phyloP scores from a whole-genome alignment of 139 green algal species.

The Volvox africanus region DNA sequence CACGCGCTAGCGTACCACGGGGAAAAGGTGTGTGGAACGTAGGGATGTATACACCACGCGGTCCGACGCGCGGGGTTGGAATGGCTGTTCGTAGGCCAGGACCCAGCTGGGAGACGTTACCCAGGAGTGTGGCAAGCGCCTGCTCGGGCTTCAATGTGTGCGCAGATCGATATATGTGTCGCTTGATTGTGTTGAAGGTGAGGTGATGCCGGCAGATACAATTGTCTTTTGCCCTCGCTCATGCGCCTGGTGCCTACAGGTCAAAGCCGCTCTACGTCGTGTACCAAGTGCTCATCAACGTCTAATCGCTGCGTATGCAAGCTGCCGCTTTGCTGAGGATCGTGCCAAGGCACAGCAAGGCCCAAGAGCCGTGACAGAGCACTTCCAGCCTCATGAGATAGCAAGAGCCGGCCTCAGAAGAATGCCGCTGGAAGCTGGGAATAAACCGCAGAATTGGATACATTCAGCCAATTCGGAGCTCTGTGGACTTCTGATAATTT shows the following conservation, averaged over 20 bases:
- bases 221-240: neutral
- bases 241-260: neutral
- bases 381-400: neutral
- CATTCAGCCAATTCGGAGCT: neutral
- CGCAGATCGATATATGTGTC: too few species aligned
- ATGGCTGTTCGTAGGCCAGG: neutral
- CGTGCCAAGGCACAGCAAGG: neutral
- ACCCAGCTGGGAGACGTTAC: too few species aligned
- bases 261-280: constrained; percentile 51
- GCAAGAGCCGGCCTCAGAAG: neutral
- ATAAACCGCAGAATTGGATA: neutral
- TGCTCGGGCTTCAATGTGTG: too few species aligned
- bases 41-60: neutral
- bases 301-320: constrained; percentile 6
- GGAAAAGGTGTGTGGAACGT: constrained; percentile 57
- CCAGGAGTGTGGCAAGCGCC: too few species aligned
- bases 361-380: too few species aligned
- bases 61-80: neutral
- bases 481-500: neutral
- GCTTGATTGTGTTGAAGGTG: neutral
- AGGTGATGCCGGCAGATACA: neutral
- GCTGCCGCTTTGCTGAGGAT: constrained; percentile 34
- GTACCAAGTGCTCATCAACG: constrained; percentile 40
- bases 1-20: constrained; percentile 69
- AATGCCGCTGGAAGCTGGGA: neutral